Evolutionary conservation across 305 asterid genomes (phyloP), one percentile per base, ranked within the genome.

Genomic region (Solanum chacoense): DNA sequence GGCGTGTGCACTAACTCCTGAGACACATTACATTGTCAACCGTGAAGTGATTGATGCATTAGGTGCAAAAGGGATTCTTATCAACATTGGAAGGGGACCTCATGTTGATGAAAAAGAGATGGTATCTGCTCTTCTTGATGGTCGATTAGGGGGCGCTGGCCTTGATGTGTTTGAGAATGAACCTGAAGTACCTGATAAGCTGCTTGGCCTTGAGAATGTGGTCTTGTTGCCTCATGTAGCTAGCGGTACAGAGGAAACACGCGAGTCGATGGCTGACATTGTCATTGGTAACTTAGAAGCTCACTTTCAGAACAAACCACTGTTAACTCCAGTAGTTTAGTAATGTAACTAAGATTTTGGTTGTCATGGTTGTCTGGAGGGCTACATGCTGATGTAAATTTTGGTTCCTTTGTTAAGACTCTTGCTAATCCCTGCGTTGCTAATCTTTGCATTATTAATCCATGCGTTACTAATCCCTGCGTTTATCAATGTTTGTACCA

Each of bases 221-320:
- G 69, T 59, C 69, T 59, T 59, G 26, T 20, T 59, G 69, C 69
- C 69, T 59, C 69, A 59, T 59, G 69, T 59, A 59, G 69, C 69
- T 59, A 59, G 69, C 20, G 69, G 69, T 0, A 59, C 69, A 59
- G 69, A 59, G 69, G 69, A 59, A 3, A 59, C 69, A 59, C 69
- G 69, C 11, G 6, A 59, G 69, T 59, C 26, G 69, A 59, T 59
- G 69, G 69, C 69, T 59, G 11, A 59, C 69, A 59, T 59, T 59
- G 69, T 59, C 69, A 20, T 59, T 3, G 67, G 76, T 11, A 89
- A 89, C 50, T 79, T 89, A 65, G 89, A 89, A 75, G 91, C 87
- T 81, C 86, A 85, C 40, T 89, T 89, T 65, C 31, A n/a, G 40
- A 69, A 87, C 87, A 89, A 86, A 78, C 76, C 91, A 22, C 31